Evolutionary conservation across 345 rosid species (phyloP).

Genomic region (Syzygium aqueum): DNA sequence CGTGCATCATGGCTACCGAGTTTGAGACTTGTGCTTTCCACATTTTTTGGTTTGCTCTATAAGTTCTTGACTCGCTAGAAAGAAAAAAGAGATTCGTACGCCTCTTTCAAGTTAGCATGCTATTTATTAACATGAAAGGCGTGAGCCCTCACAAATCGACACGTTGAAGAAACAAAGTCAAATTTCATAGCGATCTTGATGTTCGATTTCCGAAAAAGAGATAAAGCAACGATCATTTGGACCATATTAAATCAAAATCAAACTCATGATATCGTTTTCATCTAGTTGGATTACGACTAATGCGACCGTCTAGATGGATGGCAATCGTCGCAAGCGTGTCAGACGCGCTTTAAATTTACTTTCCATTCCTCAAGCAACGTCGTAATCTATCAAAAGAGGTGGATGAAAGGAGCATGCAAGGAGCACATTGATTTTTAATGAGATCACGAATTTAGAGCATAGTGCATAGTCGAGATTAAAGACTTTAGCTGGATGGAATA

Average conservation of each 20-base stretch:
- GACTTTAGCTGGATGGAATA: no score
- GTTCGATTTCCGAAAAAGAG: not conserved
- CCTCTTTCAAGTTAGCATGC: not conserved
- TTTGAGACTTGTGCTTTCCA: not conserved
- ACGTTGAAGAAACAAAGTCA: not conserved
- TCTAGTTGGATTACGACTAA: no score
- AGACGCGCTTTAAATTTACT: fast-evolving
- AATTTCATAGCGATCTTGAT: not conserved
- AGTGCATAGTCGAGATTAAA: no score
- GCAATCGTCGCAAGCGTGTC: not conserved
- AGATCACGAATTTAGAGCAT: no score
- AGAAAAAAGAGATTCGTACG: not conserved
- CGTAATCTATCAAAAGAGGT: fast-evolving
- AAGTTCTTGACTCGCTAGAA: not conserved
- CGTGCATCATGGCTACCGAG: not conserved
- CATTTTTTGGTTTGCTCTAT: not conserved
- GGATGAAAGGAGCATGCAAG: not conserved
- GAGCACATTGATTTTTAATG: no score
- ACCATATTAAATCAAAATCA: not conserved
- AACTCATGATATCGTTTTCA: not conserved
- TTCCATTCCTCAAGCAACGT: not conserved
- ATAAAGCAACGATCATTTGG: not conserved
- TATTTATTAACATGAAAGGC: no score
- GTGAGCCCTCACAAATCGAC: not conserved
- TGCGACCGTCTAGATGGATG: fast-evolving